Evolutionary conservation across 202 grass and related monocot species (phyloP).

Genomic region (Dendrocalamus latiflorus): DNA sequence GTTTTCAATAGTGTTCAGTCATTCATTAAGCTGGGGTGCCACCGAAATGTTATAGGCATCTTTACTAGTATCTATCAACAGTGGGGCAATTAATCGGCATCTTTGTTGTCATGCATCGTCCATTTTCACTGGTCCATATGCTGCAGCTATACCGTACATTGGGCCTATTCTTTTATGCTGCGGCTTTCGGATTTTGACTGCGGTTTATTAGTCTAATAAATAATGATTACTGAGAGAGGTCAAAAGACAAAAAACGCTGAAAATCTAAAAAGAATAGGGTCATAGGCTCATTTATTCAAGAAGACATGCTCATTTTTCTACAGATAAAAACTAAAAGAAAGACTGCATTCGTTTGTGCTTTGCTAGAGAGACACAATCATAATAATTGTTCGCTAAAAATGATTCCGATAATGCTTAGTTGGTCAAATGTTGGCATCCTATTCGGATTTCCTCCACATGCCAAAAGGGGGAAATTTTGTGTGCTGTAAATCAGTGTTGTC

Average conservation of each 20-base stretch:
- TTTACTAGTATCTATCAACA: not conserved
- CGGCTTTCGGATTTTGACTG: too few species aligned
- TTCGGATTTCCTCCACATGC: not conserved
- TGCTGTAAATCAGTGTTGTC: not conserved
- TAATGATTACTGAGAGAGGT: too few species aligned
- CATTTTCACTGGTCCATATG: not conserved
- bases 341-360: not conserved
- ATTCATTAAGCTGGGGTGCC: not conserved
- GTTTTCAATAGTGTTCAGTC: not conserved
- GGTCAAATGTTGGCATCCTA: not conserved
- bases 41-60: not conserved
- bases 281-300: not conserved
- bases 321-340: not conserved
- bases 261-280: too few species aligned
- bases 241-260: too few species aligned
- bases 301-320: not conserved
- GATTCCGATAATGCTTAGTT: not conserved
- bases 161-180: too few species aligned
- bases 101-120: not conserved
- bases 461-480: not conserved
- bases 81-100: not conserved
- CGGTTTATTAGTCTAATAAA: too few species aligned
- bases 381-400: not conserved
- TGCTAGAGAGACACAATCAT: not conserved
- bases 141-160: not conserved